Evolutionary conservation across 352 stramenopile species (phyloP).

Genomic region (Globisporangium alternatum): DNA sequence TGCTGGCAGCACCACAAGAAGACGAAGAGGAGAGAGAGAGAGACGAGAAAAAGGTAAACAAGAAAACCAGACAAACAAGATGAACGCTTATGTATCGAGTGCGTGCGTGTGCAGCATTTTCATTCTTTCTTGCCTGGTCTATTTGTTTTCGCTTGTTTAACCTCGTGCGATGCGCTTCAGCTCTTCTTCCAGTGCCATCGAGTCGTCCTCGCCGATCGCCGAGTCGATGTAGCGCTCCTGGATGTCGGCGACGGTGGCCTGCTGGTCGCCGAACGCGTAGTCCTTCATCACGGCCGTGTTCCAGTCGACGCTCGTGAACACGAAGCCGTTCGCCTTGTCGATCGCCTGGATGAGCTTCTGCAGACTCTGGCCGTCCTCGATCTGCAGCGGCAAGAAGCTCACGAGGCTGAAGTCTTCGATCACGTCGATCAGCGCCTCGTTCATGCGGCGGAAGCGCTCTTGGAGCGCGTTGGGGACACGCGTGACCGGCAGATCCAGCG

Average conservation of each 20-base stretch:
- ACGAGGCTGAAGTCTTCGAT: slow-evolving; percentile 88
- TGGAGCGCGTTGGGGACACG: slow-evolving; percentile 35
- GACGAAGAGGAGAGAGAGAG: background rate
- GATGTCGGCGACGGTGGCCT: slow-evolving; percentile 31
- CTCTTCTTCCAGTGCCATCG: slow-evolving; percentile 28
- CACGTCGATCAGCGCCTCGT: slow-evolving; percentile 80
- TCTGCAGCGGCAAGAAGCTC: slow-evolving; percentile 79
- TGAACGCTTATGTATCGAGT: slow-evolving; percentile 5
- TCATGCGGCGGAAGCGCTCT: slow-evolving; percentile 76
- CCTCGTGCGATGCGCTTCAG: slow-evolving; percentile 26
- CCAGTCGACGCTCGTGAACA: slow-evolving; percentile 79
- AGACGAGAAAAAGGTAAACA: slow-evolving; percentile 1
- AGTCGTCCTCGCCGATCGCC: slow-evolving; percentile 24
- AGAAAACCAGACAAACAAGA: slow-evolving; percentile 5
- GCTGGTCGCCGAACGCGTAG: slow-evolving; percentile 63
- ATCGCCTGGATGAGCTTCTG: slow-evolving; percentile 68
- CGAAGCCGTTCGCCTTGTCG: slow-evolving; percentile 83
- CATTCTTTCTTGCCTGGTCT: background rate
- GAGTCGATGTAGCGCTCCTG: slow-evolving; percentile 76
- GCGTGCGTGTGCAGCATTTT: background rate
- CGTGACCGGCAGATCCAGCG: slow-evolving; percentile 27
- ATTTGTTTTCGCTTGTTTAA: background rate
- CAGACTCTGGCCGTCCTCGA: slow-evolving; percentile 66
- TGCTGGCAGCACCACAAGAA: background rate
- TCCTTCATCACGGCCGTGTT: slow-evolving; percentile 75